Evolutionary conservation across 2,329 filamentous ascomycete genomes (phyloP).

Genomic region (Penicillium griseofulvum): DNA sequence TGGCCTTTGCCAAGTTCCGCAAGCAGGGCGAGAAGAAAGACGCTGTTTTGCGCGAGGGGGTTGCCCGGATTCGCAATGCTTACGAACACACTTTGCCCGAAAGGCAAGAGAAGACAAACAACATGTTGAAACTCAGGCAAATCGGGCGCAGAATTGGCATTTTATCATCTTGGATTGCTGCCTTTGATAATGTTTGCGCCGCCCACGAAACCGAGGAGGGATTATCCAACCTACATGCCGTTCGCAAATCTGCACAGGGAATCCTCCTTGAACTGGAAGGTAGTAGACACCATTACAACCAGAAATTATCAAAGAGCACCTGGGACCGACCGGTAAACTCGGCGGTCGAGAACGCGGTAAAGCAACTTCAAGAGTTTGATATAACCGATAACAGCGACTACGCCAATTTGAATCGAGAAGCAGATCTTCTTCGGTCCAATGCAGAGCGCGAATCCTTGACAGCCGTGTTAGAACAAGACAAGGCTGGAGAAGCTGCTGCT

Average conservation of each 20-base stretch:
- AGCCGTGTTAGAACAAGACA: constrained; percentile 80
- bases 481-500: constrained; percentile 70
- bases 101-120: constrained; percentile 71
- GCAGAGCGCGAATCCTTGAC: constrained; percentile 76
- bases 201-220: constrained; percentile 64
- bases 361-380: constrained; percentile 72
- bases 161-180: constrained; percentile 88
- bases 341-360: constrained; percentile 79
- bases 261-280: constrained; percentile 86
- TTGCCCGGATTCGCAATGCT: constrained; percentile 74
- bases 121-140: constrained; percentile 77
- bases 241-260: constrained; percentile 85
- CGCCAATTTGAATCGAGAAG: constrained; percentile 72
- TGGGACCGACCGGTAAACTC: constrained; percentile 89
- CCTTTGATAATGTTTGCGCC: constrained; percentile 81
- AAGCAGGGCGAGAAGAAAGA: constrained; percentile 88
- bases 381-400: constrained; percentile 65
- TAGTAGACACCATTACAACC: constrained; percentile 86
- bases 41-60: constrained; percentile 69
- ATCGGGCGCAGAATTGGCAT: constrained; percentile 82
- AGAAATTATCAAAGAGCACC: constrained; percentile 72
- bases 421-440: constrained; percentile 78
- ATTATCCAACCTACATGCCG: constrained; percentile 65
- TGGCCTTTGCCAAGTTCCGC: constrained; percentile 82
- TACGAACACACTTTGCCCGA: constrained; percentile 79